Conservation (phyloP, 2,329 filamentous ascomycete species). For the Diaporthe capsici region DNA sequence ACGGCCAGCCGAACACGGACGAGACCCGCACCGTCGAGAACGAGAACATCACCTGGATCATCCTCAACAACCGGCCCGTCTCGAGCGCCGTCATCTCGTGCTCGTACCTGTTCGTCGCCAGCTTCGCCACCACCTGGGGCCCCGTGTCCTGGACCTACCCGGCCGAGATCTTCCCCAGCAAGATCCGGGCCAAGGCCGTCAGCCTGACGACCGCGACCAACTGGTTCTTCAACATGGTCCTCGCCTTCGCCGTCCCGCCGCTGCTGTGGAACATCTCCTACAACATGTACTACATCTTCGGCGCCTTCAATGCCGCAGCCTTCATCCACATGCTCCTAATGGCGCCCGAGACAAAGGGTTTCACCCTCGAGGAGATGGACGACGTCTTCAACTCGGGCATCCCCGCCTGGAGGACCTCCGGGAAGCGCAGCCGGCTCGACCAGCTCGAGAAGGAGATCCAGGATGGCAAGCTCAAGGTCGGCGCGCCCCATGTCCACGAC, state of each 20-base stretch:
- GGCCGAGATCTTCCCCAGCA: conserved; percentile 60
- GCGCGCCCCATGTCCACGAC: background rate
- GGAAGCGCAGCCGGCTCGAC: conserved; percentile 61
- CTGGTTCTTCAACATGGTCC: conserved; percentile 65
- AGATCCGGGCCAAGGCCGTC: conserved; percentile 60
- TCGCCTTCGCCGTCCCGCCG: conserved; percentile 67
- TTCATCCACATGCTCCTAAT: conserved; percentile 77
- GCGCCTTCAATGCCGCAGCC: conserved; percentile 77
- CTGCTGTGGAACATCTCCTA: conserved; percentile 65
- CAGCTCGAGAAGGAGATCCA: conserved; percentile 63
- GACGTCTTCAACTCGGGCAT: conserved; percentile 75
- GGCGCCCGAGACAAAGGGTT: conserved; percentile 77
- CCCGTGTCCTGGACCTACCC: conserved; percentile 65
- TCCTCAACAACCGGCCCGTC: conserved; percentile 63
- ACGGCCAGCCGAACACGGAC: conserved; percentile 65
- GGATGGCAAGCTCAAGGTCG: conserved; percentile 58
- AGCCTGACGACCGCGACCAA: conserved; percentile 57
- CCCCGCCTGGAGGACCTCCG: conserved; percentile 69
- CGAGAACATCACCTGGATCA: conserved; percentile 69
- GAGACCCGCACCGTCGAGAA: conserved; percentile 48
- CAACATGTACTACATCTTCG: conserved; percentile 82
- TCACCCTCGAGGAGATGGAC: conserved; percentile 83
- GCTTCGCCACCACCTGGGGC: conserved; percentile 71
- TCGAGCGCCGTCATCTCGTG: conserved; percentile 77
- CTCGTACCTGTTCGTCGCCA: conserved; percentile 81